These are phyloP conservation scores for Gossypium aridum DNA, from an alignment of 441 rosid species.

Conservation along the genomic window DNA sequence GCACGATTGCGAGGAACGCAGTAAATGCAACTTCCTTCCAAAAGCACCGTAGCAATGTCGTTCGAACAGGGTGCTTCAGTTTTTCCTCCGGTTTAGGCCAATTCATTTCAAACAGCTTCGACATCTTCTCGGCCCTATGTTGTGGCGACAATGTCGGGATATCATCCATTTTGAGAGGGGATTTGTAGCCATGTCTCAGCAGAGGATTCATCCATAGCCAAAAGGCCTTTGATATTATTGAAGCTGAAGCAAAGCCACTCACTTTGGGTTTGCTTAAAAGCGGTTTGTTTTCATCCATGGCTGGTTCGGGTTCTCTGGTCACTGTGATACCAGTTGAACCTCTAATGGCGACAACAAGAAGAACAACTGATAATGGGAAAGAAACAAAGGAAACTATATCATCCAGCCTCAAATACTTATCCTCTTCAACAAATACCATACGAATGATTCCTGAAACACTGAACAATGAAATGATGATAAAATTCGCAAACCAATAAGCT, in stretches of 20 bases:
- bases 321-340: slow-evolving; percentile 59
- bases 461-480: slow-evolving; percentile 38
- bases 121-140: slow-evolving; percentile 72
- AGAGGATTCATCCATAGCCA: slow-evolving; percentile 97
- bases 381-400: slow-evolving; percentile 48
- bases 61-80: slow-evolving; percentile 53
- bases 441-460: slow-evolving; percentile 48
- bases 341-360: slow-evolving; percentile 46
- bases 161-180: slow-evolving; percentile 67
- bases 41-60: slow-evolving; percentile 72
- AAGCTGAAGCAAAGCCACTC: slow-evolving; percentile 67
- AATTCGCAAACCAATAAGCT: slow-evolving; percentile 56
- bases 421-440: slow-evolving; percentile 23
- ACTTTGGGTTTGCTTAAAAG: slow-evolving; percentile 39
- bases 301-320: slow-evolving; percentile 25
- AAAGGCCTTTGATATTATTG: slow-evolving; percentile 59
- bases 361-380: slow-evolving; percentile 54
- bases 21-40: slow-evolving; percentile 75
- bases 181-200: slow-evolving; percentile 64
- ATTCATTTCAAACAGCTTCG: slow-evolving; percentile 44
- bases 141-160: slow-evolving; percentile 70
- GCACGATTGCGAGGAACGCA: slow-evolving; percentile 65
- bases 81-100: slow-evolving; percentile 83
- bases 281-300: slow-evolving; percentile 28
- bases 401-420: slow-evolving; percentile 33